Percentiles rank a stretch among this genome's conserved stretches.
Evolutionary conservation across 192 early-diverging fungal species (phyloP).

Genomic region (Coemansia pectinata): DNA sequence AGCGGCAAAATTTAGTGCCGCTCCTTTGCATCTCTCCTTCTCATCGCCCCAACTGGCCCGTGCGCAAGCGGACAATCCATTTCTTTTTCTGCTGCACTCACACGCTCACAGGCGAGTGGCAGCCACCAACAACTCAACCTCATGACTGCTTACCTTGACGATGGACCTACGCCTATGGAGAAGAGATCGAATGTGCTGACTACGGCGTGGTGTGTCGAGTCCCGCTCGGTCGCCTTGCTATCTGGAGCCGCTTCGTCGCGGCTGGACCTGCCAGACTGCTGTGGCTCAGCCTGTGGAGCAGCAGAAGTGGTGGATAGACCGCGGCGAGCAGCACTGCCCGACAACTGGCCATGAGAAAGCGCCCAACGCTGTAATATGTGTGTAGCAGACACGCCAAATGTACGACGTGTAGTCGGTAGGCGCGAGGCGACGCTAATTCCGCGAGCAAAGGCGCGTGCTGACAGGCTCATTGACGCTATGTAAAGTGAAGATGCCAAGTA

Average conservation of each 20-base stretch:
- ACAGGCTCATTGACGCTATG: constrained; percentile 27
- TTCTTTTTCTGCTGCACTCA: neutral
- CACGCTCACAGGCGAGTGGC: constrained; percentile 6
- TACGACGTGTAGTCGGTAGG: neutral
- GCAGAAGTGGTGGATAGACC: constrained; percentile 31
- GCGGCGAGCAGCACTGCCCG: neutral
- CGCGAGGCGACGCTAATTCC: constrained; percentile 14
- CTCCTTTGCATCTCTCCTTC: neutral
- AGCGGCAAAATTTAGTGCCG: neutral
- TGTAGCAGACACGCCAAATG: neutral
- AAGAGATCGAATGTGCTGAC: constrained; percentile 95
- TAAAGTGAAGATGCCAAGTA: neutral
- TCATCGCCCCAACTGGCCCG: constrained; percentile 19
- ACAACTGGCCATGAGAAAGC: neutral
- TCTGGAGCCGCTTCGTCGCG: constrained; percentile 8
- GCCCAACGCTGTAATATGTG: neutral
- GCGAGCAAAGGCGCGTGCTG: constrained; percentile 25
- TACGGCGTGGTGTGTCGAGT: constrained; percentile 72
- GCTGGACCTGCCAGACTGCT: constrained; percentile 18
- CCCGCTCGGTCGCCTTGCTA: constrained; percentile 27
- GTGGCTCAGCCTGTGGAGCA: constrained; percentile 35
- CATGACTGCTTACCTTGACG: constrained; percentile 60
- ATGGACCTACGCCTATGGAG: constrained; percentile 93
- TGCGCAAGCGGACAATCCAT: constrained; percentile 18
- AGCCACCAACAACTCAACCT: constrained; percentile 19